Evolutionary conservation across 2,329 filamentous ascomycete genomes (phyloP), one percentile per base, ranked within the genome.

Genomic region (Epichloe typhina): DNA sequence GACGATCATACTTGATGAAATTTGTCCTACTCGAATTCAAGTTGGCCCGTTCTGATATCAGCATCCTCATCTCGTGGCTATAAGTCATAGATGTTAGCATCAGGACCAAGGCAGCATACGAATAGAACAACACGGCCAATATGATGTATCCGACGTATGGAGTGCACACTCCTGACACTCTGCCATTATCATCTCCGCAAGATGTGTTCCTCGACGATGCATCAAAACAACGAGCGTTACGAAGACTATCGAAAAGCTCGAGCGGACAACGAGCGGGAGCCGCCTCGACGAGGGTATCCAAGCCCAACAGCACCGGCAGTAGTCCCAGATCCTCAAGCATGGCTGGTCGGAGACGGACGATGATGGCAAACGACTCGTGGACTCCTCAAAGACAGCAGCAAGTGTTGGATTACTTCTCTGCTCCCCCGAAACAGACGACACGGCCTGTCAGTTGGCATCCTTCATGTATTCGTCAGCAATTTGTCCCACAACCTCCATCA

Each of bases 361-460:
- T 79, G 53, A 72, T 80, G 64, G 71, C 75, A 60, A 72, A 80
- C 55, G 49, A 51, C 17, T 62, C 64, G 53, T 67, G 64, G 55
- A 64, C 73, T 53, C 69, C 67, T 54, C 68, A 66, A 53, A 69
- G 72, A 55, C 72, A 67, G 53, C 73, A 73, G 47, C 73, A 75
- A 53, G 66, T 67, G 35, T 59, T 73, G 43, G 69, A 77, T 44
- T 60, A 62, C 49, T 54, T 62, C 17, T 49, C 56, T 6, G 33
- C 19, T 9, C 51, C 37, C 19, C 23, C 41, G 26, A 58, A 58
- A 37, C 54, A 55, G 37, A 40, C 53, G 45, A 38, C 53, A 54
- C 58, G 52, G 12, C 56, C 53, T 36, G 57, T 86, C 44, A 88
- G 84, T 71, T 89, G 86, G 86, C 86, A 89, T 63, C 83, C 84